Evolutionary conservation across 192 early-diverging fungal genomes (phyloP).

Genomic region (Phycomyces nitens): DNA sequence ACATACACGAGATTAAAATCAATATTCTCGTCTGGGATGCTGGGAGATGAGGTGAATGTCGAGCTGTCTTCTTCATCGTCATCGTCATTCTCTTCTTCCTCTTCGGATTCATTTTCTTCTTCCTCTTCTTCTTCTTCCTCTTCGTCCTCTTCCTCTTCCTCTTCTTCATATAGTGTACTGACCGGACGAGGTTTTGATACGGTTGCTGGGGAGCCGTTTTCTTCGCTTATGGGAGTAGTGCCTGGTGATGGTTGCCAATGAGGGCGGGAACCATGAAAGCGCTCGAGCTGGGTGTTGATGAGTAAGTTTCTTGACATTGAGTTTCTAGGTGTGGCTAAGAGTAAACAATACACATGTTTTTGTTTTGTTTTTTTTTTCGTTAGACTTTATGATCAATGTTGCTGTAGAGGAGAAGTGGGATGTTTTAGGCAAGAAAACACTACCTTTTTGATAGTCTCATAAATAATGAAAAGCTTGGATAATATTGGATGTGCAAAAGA

Average conservation of each 20-base stretch:
- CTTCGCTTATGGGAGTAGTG: neutral
- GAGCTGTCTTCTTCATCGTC: conserved; percentile 23
- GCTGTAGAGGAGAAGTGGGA: too few species aligned
- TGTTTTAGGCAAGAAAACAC: too few species aligned
- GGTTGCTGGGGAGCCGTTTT: neutral
- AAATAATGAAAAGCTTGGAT: too few species aligned
- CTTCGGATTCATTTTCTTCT: conserved; percentile 5
- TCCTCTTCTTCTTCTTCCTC: conserved; percentile 9
- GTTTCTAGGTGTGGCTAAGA: neutral
- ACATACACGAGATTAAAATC: conserved; percentile 75
- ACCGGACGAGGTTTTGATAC: conserved; percentile 3
- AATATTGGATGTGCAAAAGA: too few species aligned
- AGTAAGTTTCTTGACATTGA: conserved; percentile 9
- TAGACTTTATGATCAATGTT: too few species aligned
- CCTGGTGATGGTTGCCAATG: conserved; percentile 14
- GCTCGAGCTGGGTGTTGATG: conserved; percentile 15
- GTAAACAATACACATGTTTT: too few species aligned
- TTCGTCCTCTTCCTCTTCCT: conserved; percentile 17
- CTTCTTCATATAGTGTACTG: conserved; percentile 18
- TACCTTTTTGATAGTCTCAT: too few species aligned
- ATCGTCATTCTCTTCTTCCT: conserved; percentile 25
- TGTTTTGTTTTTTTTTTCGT: too few species aligned
- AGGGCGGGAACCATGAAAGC: conserved; percentile 6
- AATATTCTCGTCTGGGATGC: conserved; percentile 56
- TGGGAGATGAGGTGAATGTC: conserved; percentile 15